A percentile compares a stretch with the other conserved stretches of the same genome.
phyloP scores from a whole-genome alignment of 2,329 filamentous ascomycete genomes.

The Arthrobotrys iridis region DNA sequence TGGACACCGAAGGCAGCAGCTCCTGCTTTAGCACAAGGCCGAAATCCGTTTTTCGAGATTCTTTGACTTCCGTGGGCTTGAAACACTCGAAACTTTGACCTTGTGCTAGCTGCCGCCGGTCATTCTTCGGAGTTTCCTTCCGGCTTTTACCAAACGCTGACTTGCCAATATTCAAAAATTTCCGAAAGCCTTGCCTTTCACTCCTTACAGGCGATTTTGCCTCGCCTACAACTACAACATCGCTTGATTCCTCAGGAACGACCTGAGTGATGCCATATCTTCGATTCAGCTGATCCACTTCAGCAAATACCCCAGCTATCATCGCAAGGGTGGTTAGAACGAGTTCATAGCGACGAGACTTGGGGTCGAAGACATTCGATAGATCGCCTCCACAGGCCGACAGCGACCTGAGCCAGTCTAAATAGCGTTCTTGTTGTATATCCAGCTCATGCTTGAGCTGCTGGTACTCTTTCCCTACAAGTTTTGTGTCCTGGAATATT shows the following conservation, averaged over 20 bases:
- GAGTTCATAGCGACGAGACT: not conserved
- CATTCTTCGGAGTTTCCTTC: not conserved
- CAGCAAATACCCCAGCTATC: conserved; percentile 1
- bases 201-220: not conserved
- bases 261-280: not conserved
- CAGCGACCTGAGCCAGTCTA: not conserved
- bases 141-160: not conserved
- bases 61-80: no score
- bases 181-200: not conserved
- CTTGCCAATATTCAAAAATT: not conserved
- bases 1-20: not conserved
- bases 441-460: not conserved
- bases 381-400: not conserved
- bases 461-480: not conserved
- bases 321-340: not conserved
- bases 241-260: not conserved
- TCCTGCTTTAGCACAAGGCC: not conserved
- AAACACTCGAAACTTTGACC: no score
- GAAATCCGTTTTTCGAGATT: no score
- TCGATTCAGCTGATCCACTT: not conserved
- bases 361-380: not conserved
- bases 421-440: not conserved
- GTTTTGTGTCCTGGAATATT: not conserved
- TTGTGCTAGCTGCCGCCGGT: not conserved
- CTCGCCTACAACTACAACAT: not conserved